Conservation (phyloP, 2,329 filamentous ascomycete species). For the Cladosporium sp. region DNA sequence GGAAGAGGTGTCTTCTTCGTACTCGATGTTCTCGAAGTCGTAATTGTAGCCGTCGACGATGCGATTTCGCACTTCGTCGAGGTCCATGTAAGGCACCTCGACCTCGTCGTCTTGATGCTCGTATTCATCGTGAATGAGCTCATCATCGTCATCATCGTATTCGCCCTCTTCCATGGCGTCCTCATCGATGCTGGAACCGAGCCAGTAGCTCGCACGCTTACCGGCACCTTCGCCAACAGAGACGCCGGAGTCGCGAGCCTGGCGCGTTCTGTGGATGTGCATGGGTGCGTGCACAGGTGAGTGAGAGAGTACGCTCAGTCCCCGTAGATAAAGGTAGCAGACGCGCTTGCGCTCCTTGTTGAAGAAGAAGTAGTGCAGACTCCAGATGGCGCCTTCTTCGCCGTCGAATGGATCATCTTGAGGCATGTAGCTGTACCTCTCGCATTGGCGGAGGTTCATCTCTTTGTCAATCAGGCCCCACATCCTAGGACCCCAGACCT, state of each 20-base stretch:
- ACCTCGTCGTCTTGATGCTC: conserved; percentile 34
- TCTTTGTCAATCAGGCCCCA: conserved; percentile 93
- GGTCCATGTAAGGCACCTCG: conserved; percentile 36
- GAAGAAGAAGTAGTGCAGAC: conserved; percentile 96
- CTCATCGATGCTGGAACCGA: conserved; percentile 53
- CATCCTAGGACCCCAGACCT: conserved; percentile 80
- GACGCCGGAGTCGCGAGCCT: conserved; percentile 32
- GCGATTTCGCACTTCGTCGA: conserved; percentile 38
- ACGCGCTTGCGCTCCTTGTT: conserved; percentile 90
- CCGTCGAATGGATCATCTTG: conserved; percentile 88
- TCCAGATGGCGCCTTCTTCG: conserved; percentile 92
- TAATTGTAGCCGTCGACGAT: conserved; percentile 35
- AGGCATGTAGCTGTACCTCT: conserved; percentile 84
- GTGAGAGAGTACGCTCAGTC: conserved; percentile 74
- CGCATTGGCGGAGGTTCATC: conserved; percentile 87
- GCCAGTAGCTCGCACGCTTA: conserved; percentile 87
- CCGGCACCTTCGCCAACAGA: conserved; percentile 58
- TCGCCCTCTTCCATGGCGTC: conserved; percentile 21
- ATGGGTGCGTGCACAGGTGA: conserved; percentile 52
- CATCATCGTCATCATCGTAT: conserved; percentile 36
- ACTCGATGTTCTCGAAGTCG: conserved; percentile 19
- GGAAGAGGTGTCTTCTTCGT: conserved; percentile 12
- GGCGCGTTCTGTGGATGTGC: conserved; percentile 45
- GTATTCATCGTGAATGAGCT: conserved; percentile 19
- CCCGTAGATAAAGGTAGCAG: conserved; percentile 88